Conservation (phyloP, 2,329 filamentous ascomycete genomes). For the Penicillium digitatum region DNA sequence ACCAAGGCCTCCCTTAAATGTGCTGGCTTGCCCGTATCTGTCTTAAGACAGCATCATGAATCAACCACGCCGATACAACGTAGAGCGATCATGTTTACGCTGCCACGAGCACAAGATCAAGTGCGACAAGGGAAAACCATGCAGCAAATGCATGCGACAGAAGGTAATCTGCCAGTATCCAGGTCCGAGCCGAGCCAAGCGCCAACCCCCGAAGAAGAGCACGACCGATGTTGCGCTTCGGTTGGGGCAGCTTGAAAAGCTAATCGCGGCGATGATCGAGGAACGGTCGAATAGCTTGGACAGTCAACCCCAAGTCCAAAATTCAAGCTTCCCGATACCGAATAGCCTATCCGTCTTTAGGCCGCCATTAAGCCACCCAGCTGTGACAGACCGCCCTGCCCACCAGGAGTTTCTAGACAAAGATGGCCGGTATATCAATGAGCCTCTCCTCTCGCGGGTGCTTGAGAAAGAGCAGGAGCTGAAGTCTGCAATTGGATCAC, state of each 20-base stretch:
- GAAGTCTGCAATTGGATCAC: conserved; percentile 21
- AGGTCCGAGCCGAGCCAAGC: conserved; percentile 19
- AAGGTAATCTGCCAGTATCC: conserved; percentile 25
- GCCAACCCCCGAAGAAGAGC: conserved; percentile 17
- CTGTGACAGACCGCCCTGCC: neutral
- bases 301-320: neutral
- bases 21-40: neutral
- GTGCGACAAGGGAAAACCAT: conserved; percentile 26
- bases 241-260: conserved; percentile 24
- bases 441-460: conserved; percentile 25
- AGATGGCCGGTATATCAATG: conserved; percentile 31
- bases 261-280: conserved; percentile 13
- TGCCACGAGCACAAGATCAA: conserved; percentile 31
- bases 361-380: neutral
- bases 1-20: neutral
- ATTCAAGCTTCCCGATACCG: neutral
- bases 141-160: conserved; percentile 20
- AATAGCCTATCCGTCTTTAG: neutral
- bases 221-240: conserved; percentile 20
- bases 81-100: conserved; percentile 29
- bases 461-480: conserved; percentile 29
- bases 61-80: conserved; percentile 22
- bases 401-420: conserved; percentile 21
- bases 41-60: conserved; percentile 4
- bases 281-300: neutral